phyloP scores from a whole-genome alignment of 2,329 filamentous ascomycete genomes.

The Epichloe coenophiala region DNA sequence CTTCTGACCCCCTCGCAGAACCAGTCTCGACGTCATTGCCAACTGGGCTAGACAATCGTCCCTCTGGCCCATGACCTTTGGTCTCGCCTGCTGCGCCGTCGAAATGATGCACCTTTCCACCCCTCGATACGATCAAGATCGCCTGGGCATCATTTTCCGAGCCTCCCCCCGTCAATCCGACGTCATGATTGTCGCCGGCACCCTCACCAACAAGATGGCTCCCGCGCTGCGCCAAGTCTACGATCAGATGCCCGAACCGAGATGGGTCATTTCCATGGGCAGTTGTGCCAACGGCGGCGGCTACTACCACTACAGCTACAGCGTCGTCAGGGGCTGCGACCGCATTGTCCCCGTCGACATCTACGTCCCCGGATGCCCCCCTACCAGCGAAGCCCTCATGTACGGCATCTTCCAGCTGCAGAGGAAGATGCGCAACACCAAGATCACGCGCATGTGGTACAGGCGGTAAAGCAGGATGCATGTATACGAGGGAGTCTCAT shows the following conservation, averaged over 20 bases:
- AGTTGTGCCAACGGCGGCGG: conserved; percentile 75
- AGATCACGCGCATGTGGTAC: conserved; percentile 45
- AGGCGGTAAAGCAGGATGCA: conserved; percentile 29
- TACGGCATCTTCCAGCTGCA: conserved; percentile 63
- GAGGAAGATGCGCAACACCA: conserved; percentile 56
- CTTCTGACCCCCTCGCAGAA: conserved; percentile 32
- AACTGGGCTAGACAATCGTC: conserved; percentile 80
- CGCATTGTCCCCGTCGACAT: conserved; percentile 68
- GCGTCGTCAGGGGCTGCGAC: conserved; percentile 62
- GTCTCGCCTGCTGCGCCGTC: conserved; percentile 75
- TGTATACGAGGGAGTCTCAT: no score
- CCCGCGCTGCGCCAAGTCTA: conserved; percentile 82
- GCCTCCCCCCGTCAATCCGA: conserved; percentile 73
- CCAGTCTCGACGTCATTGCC: conserved; percentile 63
- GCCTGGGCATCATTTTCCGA: conserved; percentile 80
- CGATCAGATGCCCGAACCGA: conserved; percentile 88
- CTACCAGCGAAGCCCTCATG: conserved; percentile 47
- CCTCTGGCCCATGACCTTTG: conserved; percentile 81
- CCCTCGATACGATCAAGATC: conserved; percentile 79
- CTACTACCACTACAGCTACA: conserved; percentile 81
- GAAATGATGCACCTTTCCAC: conserved; percentile 91
- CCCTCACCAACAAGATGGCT: conserved; percentile 93
- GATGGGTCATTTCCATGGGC: conserved; percentile 77
- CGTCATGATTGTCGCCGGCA: conserved; percentile 88
- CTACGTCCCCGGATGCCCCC: conserved; percentile 66